Conservation (phyloP, 2,329 filamentous ascomycete genomes). For the Juglanconis juglandina region DNA sequence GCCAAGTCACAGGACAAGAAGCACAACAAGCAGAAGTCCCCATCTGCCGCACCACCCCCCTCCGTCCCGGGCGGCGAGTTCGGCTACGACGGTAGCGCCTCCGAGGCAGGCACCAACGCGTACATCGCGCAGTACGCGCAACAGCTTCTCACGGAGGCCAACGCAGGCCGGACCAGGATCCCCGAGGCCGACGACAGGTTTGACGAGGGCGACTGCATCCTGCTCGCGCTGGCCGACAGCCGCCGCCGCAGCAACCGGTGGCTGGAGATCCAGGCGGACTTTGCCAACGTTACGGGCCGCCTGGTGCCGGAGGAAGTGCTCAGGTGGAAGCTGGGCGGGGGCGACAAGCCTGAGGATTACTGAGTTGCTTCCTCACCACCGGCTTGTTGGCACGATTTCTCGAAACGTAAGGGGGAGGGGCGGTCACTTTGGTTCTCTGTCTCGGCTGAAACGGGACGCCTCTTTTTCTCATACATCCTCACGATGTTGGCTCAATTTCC, state of each 20-base stretch:
- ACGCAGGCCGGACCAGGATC: constrained; percentile 2
- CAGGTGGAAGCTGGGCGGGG: constrained; percentile 33
- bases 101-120: constrained; percentile 12
- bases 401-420: too few relatives aligned
- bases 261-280: constrained; percentile 42
- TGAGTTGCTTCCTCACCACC: neutral
- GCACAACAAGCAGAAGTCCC: neutral
- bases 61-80: constrained; percentile 26
- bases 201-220: constrained; percentile 20
- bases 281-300: constrained; percentile 40
- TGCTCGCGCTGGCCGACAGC: constrained; percentile 34
- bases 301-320: constrained; percentile 38
- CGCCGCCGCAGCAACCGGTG: constrained; percentile 32
- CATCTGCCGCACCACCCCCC: constrained; percentile 13
- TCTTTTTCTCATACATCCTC: too few relatives aligned
- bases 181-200: constrained; percentile 15
- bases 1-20: too few relatives aligned
- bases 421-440: neutral
- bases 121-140: constrained; percentile 13
- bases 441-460: neutral
- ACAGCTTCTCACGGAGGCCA: neutral
- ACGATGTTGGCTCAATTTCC: too few relatives aligned
- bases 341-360: constrained; percentile 16
- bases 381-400: too few relatives aligned
- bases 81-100: constrained; percentile 24